A percentile compares a stretch with the other conserved stretches of the same genome.
Conservation (phyloP, 2,329 filamentous ascomycete species). For the Fusarium citri region DNA sequence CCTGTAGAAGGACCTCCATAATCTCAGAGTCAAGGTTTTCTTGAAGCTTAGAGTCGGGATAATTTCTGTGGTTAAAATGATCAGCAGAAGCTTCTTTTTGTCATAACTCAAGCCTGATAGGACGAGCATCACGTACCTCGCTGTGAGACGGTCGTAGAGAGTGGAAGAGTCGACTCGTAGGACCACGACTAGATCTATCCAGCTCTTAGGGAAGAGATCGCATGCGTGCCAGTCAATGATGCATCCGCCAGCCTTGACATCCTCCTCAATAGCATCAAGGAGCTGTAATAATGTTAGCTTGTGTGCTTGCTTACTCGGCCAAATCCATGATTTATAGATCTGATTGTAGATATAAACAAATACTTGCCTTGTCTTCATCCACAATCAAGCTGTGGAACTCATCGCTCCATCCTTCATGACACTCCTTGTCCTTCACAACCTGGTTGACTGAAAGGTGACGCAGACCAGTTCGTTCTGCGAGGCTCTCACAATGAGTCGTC, state of each 20-base stretch:
- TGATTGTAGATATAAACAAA: no score
- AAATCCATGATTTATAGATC: neutral
- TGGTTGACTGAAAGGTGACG: slow-evolving; percentile 90
- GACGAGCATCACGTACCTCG: slow-evolving; percentile 63
- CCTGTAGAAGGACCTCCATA: slow-evolving; percentile 92
- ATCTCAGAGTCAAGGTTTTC: slow-evolving; percentile 98
- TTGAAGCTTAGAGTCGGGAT: slow-evolving; percentile 87
- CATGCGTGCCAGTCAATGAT: slow-evolving; percentile 99
- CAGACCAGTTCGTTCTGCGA: slow-evolving; percentile 81
- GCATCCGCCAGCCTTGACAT: slow-evolving; percentile 81
- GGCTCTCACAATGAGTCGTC: slow-evolving; percentile 87
- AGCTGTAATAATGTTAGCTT: slow-evolving; percentile 62
- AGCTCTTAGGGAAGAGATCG: slow-evolving; percentile 91
- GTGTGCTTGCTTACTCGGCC: neutral
- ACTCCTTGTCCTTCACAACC: slow-evolving; percentile 87
- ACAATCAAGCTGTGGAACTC: slow-evolving; percentile 91
- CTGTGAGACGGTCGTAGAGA: slow-evolving; percentile 85
- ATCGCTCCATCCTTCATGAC: slow-evolving; percentile 89
- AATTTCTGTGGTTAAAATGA: slow-evolving; percentile 66
- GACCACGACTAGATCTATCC: slow-evolving; percentile 96
- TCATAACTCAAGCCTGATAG: neutral
- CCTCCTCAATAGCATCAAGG: slow-evolving; percentile 88
- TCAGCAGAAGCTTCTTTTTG: slow-evolving; percentile 1
- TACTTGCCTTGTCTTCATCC: slow-evolving; percentile 88
- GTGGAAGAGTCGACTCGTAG: slow-evolving; percentile 82